These are phyloP conservation scores for Pleurotus djamor DNA, from an alignment of 768 basidiomycete species.

Conservation along the genomic window DNA sequence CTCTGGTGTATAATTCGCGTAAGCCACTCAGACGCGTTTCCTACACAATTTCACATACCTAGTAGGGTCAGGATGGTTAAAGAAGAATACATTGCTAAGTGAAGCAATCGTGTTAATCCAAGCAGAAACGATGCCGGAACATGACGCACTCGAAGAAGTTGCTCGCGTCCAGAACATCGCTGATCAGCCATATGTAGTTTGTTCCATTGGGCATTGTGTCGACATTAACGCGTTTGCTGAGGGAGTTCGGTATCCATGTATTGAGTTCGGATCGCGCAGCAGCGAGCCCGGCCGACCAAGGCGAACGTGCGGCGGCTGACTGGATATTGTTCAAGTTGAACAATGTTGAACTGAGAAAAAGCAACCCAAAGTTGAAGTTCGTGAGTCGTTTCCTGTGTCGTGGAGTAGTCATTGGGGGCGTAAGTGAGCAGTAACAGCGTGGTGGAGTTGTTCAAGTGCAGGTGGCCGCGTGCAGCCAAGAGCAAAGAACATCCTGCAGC, in stretches of 20 bases:
- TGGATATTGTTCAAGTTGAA: neutral
- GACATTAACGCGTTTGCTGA: conserved; percentile 15
- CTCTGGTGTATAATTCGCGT: conserved; percentile 1
- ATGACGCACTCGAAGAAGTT: conserved; percentile 67
- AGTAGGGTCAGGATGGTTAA: conserved; percentile 61
- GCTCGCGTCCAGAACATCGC: conserved; percentile 65
- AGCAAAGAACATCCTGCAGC: too few relatives aligned
- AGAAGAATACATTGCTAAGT: conserved; percentile 39
- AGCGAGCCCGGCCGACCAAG: neutral
- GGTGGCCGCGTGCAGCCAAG: neutral
- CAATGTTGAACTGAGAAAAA: neutral
- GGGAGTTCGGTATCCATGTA: neutral
- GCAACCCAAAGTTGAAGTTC: neutral
- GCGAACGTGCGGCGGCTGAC: neutral
- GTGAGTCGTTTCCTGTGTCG: neutral
- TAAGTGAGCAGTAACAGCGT: neutral
- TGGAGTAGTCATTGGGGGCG: neutral
- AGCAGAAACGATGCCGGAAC: neutral
- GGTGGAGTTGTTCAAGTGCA: neutral
- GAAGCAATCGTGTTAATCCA: neutral
- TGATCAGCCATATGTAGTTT: conserved; percentile 60
- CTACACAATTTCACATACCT: conserved; percentile 39
- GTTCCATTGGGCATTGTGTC: conserved; percentile 45
- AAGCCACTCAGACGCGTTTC: conserved; percentile 5
- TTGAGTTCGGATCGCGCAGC: neutral